Evolutionary conservation across 495 filamentous ascomycete species (phyloP), one percentile per base, ranked within the genome.

Genomic region (Corynascus novoguineensis): DNA sequence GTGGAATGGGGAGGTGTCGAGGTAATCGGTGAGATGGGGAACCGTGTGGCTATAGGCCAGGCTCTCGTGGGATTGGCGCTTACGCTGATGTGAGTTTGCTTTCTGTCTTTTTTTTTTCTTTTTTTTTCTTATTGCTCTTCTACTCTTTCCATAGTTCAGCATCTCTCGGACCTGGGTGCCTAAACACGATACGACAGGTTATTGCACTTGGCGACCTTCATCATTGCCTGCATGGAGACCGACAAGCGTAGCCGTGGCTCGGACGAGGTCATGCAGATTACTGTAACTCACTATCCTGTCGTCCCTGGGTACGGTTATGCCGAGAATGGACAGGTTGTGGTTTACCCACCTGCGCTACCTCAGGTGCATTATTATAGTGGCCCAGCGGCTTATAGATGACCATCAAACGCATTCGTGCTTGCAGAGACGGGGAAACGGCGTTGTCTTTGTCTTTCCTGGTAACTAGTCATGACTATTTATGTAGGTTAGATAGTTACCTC

Each of bases 221-320:
- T 57, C 10, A 50, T 57, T 21, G 54, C 54, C 11, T 57, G 54
- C 35, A 19, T 49, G 35, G 54, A 57, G 34, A 48, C 41, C 14
- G 27, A n/a, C 42, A 37, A 37, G 11, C 53, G 53, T n/a, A 55
- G 42, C 37, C 50, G 37, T 37, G 14, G 15, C 4, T 22, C n/a
- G 4, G 15, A 8, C 15, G 28, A 1, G 9, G 35, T 28, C 4
- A 24, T 40, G 2, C 41, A 41, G 1, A 37, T 41, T 12, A 41
- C 19, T 0, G 28, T 17, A 34, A 9, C 8, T n/a, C 24, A 21
- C 2, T 41, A 41, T 9, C 1, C 14, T 21, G 14, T 15, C 4
- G 35, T 2, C 14, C 42, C 47, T 5, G 31, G 25, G 48, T 28
- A 40, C 5, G 49, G 32, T 21, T 25, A n/a, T n/a, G n/a, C n/a